Percentiles rank a stretch among this genome's conserved stretches.
Conservation (phyloP, 2,329 filamentous ascomycete species). For the Aureobasidium musti region DNA sequence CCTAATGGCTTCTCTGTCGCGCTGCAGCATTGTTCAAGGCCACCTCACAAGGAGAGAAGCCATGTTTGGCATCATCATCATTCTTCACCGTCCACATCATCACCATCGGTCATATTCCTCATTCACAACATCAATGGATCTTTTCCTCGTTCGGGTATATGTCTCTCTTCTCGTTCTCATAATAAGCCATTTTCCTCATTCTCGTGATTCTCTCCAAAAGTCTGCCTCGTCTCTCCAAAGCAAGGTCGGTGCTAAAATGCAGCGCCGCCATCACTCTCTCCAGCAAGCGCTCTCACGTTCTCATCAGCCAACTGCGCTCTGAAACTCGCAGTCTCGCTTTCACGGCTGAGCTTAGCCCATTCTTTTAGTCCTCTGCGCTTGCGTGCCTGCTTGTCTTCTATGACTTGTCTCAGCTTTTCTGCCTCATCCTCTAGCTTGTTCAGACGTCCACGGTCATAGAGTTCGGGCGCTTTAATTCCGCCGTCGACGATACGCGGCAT, state of each 20-base stretch:
- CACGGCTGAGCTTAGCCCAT: constrained; percentile 50
- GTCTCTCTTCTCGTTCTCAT: constrained; percentile 20
- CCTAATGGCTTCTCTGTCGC: background rate
- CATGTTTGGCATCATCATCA: background rate
- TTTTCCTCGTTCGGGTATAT: constrained; percentile 27
- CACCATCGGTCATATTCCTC: constrained; percentile 12
- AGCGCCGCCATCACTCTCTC: constrained; percentile 44
- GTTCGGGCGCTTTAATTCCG: constrained; percentile 47
- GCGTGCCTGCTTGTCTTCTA: constrained; percentile 51
- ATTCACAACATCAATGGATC: background rate
- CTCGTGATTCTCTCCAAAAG: constrained; percentile 11
- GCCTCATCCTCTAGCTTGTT: constrained; percentile 52
- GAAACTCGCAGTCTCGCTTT: constrained; percentile 49
- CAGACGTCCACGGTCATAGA: constrained; percentile 48
- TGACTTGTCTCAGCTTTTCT: constrained; percentile 47
- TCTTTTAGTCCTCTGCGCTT: constrained; percentile 49
- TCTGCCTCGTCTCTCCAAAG: constrained; percentile 5
- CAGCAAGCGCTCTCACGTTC: constrained; percentile 47
- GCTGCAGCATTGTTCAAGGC: background rate
- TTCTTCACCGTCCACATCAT: constrained; percentile 5
- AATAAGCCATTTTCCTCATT: constrained; percentile 26
- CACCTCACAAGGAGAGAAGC: background rate
- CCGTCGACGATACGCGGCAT: constrained; percentile 50
- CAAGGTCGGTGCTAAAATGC: constrained; percentile 32
- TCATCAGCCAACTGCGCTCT: constrained; percentile 52